phyloP scores from a whole-genome alignment of 2,329 filamentous ascomycete genomes.

The Cytospora leucostoma region DNA sequence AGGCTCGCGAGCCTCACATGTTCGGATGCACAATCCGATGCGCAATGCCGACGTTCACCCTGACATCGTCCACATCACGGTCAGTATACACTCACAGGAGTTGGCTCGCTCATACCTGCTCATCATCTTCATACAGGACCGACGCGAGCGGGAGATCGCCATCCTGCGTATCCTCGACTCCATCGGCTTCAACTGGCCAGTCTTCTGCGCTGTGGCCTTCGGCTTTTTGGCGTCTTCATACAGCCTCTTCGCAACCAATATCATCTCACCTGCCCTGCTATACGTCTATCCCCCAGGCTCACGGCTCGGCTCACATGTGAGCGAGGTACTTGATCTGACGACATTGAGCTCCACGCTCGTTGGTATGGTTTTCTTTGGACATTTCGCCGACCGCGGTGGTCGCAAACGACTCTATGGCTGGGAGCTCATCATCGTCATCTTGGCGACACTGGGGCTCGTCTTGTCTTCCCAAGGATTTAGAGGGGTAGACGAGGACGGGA shows the following conservation, averaged over 20 bases:
- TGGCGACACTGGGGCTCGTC: constrained; percentile 25
- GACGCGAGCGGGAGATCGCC: constrained; percentile 21
- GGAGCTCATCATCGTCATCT: constrained; percentile 26
- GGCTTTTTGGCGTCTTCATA: constrained; percentile 37
- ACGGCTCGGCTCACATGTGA: neutral
- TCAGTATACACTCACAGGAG: neutral
- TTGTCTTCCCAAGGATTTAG: constrained; percentile 26
- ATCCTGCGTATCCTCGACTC: constrained; percentile 24
- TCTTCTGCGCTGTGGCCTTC: constrained; percentile 33
- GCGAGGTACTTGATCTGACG: constrained; percentile 26
- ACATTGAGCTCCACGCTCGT: constrained; percentile 18
- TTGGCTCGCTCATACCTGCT: neutral
- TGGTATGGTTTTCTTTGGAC: constrained; percentile 25
- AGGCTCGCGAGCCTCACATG: constrained; percentile 10
- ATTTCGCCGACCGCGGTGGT: constrained; percentile 26
- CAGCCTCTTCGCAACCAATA: constrained; percentile 35
- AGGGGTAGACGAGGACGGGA: neutral
- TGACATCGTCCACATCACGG: constrained; percentile 13
- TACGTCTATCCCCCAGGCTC: constrained; percentile 32
- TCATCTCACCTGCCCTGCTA: constrained; percentile 33
- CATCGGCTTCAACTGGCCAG: constrained; percentile 33
- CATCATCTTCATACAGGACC: neutral
- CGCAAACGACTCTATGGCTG: constrained; percentile 28
- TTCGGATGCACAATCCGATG: constrained; percentile 13
- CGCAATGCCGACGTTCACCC: constrained; percentile 14